phyloP scores from a whole-genome alignment of 2,329 filamentous ascomycete genomes.

The Pseudocercospora cruenta region DNA sequence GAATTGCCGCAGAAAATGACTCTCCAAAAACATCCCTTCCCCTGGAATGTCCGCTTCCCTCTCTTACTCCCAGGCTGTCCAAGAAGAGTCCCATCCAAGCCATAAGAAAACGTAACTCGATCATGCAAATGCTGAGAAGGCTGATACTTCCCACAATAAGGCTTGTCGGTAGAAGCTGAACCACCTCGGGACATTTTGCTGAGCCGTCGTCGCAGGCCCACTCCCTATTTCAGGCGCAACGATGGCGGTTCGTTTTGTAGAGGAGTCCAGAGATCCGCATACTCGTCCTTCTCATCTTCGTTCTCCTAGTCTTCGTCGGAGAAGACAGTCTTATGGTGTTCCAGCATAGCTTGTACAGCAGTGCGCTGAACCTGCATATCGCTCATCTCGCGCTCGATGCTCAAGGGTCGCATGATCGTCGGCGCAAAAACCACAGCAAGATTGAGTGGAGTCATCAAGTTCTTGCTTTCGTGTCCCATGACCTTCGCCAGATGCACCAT shows the following conservation, averaged over 20 bases:
- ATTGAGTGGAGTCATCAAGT: conserved; percentile 96
- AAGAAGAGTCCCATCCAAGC: conserved; percentile 3
- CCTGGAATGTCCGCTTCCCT: not conserved
- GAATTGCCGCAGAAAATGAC: not conserved
- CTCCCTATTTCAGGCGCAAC: not conserved
- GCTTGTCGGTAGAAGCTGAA: not conserved
- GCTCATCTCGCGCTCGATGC: conserved; percentile 90
- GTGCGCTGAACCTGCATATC: conserved; percentile 94
- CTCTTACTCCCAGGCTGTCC: not conserved
- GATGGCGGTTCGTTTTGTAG: not conserved
- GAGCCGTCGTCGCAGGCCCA: not conserved
- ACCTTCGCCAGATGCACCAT: conserved; percentile 92
- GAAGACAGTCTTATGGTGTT: conserved; percentile 85
- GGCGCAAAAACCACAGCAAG: conserved; percentile 96
- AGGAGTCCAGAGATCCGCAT: not conserved
- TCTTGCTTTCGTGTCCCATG: conserved; percentile 78
- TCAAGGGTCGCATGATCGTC: conserved; percentile 91
- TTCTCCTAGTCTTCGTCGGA: conserved; percentile 14
- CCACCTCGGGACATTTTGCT: not conserved
- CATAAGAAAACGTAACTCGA: not conserved
- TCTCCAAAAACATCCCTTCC: not conserved
- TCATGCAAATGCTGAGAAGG: not conserved
- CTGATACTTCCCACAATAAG: conserved; percentile 3
- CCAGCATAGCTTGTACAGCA: conserved; percentile 89
- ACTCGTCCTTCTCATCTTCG: conserved; percentile 16